Conservation (phyloP, 257 asterid genomes). For the Lithospermum erythrorhizon region DNA sequence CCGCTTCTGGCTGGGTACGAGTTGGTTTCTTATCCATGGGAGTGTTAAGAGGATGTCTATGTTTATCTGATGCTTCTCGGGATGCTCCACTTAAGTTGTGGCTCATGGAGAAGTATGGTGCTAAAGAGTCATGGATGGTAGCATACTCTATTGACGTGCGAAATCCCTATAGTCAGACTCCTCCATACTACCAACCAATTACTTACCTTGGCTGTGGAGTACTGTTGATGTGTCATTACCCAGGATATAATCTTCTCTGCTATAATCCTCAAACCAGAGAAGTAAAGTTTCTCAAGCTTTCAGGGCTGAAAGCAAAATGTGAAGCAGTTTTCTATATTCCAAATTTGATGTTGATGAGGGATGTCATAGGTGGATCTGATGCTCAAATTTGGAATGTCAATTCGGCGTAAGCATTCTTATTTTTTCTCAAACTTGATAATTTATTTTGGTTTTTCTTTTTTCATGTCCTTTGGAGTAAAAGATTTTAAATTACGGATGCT, state of each 20-base stretch:
- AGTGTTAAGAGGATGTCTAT: conserved; percentile 8
- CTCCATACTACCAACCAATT: conserved; percentile 1
- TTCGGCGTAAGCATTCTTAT: conserved; percentile 2
- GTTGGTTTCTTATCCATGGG: neutral
- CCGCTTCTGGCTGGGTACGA: no score
- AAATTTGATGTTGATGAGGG: conserved; percentile 8
- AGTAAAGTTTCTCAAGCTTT: conserved; percentile 1
- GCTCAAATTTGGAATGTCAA: neutral
- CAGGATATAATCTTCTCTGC: neutral
- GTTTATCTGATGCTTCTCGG: conserved; percentile 2
- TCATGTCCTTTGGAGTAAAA: no score
- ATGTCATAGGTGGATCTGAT: neutral
- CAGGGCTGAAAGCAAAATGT: conserved; percentile 9
- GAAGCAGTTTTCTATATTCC: conserved; percentile 9
- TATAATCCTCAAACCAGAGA: conserved; percentile 3
- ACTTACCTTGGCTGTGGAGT: conserved; percentile 6
- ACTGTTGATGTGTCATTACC: conserved; percentile 4
- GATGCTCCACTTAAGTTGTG: conserved; percentile 2
- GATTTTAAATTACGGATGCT: no score
- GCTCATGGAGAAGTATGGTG: conserved; percentile 16
- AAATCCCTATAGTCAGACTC: neutral
- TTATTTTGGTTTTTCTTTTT: no score
- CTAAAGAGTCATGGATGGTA: conserved; percentile 9
- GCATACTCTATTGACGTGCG: neutral
- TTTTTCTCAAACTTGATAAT: neutral